phyloP scores from a whole-genome alignment of 169 alveolate genomes.

The Plasmodium gonderi region DNA sequence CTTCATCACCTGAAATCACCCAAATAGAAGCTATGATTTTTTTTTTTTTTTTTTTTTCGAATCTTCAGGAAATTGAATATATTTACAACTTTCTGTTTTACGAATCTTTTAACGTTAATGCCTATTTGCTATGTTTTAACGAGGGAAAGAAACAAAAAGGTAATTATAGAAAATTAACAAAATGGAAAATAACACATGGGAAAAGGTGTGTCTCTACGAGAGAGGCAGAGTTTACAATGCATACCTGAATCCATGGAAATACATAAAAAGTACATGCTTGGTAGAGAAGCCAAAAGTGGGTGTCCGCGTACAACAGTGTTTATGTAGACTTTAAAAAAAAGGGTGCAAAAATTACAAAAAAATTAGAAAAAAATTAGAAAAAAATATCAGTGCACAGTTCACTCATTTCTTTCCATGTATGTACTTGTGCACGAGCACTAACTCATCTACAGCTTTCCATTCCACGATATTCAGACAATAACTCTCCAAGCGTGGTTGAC shows the following conservation, averaged over 20 bases:
- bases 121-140: slow-evolving; percentile 19
- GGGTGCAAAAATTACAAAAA: too few species aligned
- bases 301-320: too few species aligned
- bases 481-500: not conserved
- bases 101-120: slow-evolving; percentile 52
- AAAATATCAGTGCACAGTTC: too few species aligned
- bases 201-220: not conserved
- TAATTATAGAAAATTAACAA: not conserved
- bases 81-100: slow-evolving; percentile 42
- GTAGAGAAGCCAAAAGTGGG: too few species aligned
- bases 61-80: slow-evolving; percentile 57
- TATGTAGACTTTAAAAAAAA: too few species aligned
- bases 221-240: not conserved
- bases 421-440: not conserved
- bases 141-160: slow-evolving; percentile 51
- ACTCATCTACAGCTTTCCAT: not conserved
- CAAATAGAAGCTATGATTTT: not conserved
- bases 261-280: too few species aligned
- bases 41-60: not conserved
- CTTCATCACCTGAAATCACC: not conserved
- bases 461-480: not conserved
- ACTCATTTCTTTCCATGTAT: not conserved
- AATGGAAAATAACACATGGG: not conserved
- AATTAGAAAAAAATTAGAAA: too few species aligned
- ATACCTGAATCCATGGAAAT: not conserved